phyloP scores from a whole-genome alignment of 2,329 filamentous ascomycete genomes.

The Incumbomyces lentus region DNA sequence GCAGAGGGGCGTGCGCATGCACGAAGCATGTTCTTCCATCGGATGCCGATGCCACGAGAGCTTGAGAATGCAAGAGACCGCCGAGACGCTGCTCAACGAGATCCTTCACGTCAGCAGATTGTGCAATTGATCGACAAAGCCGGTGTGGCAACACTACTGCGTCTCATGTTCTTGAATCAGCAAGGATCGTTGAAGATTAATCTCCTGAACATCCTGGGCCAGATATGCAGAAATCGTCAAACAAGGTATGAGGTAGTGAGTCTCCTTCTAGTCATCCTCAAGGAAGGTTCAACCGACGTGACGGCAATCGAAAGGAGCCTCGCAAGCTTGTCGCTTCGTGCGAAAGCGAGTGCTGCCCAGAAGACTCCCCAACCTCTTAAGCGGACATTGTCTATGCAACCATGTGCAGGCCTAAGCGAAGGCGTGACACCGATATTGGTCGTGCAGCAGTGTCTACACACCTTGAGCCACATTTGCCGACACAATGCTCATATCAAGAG shows the following conservation, averaged over 20 bases:
- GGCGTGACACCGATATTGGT: conserved; percentile 92
- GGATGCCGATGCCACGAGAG: conserved; percentile 31
- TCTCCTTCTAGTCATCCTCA: conserved; percentile 81
- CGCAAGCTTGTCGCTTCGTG: conserved; percentile 79
- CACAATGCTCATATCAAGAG: conserved; percentile 80
- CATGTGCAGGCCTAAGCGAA: conserved; percentile 50
- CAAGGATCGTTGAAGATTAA: conserved; percentile 75
- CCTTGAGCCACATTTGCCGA: conserved; percentile 71
- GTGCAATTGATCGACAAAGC: conserved; percentile 96
- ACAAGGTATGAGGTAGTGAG: conserved; percentile 90
- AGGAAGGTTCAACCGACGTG: conserved; percentile 89
- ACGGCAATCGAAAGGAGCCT: conserved; percentile 93
- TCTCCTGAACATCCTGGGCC: conserved; percentile 76
- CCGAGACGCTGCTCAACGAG: conserved; percentile 27
- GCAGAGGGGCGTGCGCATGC: conserved; percentile 70
- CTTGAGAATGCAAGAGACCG: conserved; percentile 22
- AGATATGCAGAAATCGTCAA: conserved; percentile 92
- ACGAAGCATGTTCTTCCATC: conserved; percentile 46
- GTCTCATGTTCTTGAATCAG: conserved; percentile 96
- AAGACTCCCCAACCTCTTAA: conserved; percentile 77
- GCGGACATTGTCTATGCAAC: conserved; percentile 57
- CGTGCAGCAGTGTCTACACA: conserved; percentile 85
- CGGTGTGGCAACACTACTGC: conserved; percentile 86
- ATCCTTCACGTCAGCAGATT: conserved; percentile 54
- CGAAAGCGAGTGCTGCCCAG: conserved; percentile 65